A percentile compares a stretch with the other conserved stretches of the same genome.
phyloP scores from a whole-genome alignment of 2,329 filamentous ascomycete species.

The Aspergillus eucalypticola region DNA sequence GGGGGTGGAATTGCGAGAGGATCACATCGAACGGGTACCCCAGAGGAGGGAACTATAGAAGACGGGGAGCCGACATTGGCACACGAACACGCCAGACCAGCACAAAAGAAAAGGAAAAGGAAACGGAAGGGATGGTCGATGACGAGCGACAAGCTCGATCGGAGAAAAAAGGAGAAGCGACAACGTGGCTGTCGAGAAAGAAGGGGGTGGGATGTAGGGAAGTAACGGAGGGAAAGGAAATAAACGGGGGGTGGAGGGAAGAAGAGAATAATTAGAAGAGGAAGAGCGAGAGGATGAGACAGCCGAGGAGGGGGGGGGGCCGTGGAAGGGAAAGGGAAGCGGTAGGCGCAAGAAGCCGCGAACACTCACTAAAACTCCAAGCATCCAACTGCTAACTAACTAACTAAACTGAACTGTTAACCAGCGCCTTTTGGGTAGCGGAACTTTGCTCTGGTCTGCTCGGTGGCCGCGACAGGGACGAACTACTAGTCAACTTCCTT shows the following conservation, averaged over 20 bases:
- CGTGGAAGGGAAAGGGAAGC: constrained; percentile 6
- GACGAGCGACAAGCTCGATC: constrained; percentile 25
- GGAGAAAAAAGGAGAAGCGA: constrained; percentile 16
- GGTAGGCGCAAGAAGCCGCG: constrained; percentile 3
- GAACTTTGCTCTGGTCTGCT: too few relatives aligned
- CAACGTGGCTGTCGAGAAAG: constrained; percentile 5
- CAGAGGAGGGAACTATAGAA: constrained; percentile 15
- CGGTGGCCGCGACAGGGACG: background rate
- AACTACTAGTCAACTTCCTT: background rate
- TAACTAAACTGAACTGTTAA: too few relatives aligned
- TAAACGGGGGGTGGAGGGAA: constrained; percentile 18
- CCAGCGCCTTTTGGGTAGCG: too few relatives aligned
- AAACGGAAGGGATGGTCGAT: constrained; percentile 21
- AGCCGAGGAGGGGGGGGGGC: constrained; percentile 2
- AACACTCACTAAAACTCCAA: background rate
- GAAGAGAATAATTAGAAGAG: constrained; percentile 14
- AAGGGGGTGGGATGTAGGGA: constrained; percentile 12
- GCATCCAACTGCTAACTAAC: too few relatives aligned
- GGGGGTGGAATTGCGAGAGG: background rate
- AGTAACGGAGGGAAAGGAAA: constrained; percentile 16
- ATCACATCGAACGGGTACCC: constrained; percentile 23
- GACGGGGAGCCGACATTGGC: constrained; percentile 20
- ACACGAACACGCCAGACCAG: constrained; percentile 31
- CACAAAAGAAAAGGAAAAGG: constrained; percentile 27
- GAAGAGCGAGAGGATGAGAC: constrained; percentile 15